phyloP scores from a whole-genome alignment of 257 asterid genomes.

The Nicotiana benthamiana region DNA sequence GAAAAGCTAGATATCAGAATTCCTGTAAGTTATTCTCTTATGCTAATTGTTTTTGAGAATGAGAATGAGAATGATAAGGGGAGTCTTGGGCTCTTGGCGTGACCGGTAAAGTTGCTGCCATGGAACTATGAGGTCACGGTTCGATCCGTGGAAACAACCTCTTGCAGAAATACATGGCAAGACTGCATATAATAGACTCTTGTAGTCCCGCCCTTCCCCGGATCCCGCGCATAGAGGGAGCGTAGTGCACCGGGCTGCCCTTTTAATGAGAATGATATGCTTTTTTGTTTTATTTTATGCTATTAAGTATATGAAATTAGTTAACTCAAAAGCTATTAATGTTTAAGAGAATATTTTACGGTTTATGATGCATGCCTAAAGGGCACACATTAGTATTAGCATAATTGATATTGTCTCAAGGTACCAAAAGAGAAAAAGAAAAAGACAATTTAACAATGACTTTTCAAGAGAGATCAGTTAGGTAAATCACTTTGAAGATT shows the following conservation, averaged over 20 bases:
- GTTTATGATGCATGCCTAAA: not conserved
- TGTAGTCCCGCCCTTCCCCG: no score
- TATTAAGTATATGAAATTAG: not conserved
- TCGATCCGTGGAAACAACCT: no score
- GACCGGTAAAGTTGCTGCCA: no score
- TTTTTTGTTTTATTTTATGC: not conserved
- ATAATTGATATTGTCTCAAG: not conserved
- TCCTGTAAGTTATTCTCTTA: conserved; percentile 55
- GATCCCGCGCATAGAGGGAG: no score
- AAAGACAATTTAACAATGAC: no score
- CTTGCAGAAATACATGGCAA: no score
- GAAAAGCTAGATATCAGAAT: conserved; percentile 78
- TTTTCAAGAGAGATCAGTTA: not conserved
- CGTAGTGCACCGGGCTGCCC: no score
- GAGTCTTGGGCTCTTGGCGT: no score
- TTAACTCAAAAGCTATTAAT: not conserved
- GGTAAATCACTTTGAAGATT: not conserved
- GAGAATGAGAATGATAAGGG: no score
- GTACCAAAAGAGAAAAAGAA: not conserved
- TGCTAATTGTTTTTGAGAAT: not conserved
- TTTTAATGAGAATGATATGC: no score
- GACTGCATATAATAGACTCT: no score
- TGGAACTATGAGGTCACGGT: no score
- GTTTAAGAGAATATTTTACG: not conserved
- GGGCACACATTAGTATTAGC: not conserved